phyloP scores from a whole-genome alignment of 129 eudicot genomes.

The Flaveria brownii region DNA sequence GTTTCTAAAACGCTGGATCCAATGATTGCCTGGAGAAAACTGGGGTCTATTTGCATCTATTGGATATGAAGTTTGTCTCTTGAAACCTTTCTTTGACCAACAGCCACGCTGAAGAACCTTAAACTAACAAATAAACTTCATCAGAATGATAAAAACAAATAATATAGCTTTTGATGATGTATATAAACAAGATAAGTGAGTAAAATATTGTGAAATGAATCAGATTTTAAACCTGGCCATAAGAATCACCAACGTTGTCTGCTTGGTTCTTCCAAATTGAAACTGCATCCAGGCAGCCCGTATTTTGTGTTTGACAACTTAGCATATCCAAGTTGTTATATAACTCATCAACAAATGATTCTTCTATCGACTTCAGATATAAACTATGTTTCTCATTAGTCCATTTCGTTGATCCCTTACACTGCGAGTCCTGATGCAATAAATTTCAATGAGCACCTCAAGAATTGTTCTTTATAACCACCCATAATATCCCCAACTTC shows the following conservation, averaged over 20 bases:
- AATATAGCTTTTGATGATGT: not conserved
- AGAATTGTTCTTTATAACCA: not conserved
- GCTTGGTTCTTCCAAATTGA: constrained; percentile 38
- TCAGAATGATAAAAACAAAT: not conserved
- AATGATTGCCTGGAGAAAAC: constrained; percentile 38
- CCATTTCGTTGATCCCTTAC: constrained; percentile 51
- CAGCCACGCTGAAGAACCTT: constrained; percentile 58
- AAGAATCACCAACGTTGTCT: constrained; percentile 17
- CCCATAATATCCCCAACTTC: not conserved
- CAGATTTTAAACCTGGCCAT: constrained; percentile 51
- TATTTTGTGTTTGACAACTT: constrained; percentile 42
- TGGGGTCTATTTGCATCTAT: constrained; percentile 36
- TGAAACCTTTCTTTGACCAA: constrained; percentile 48
- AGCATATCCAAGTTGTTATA: constrained; percentile 46
- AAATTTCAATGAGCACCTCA: constrained; percentile 15
- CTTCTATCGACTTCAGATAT: constrained; percentile 77
- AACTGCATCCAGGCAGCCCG: constrained; percentile 31
- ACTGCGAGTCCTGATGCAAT: constrained; percentile 40
- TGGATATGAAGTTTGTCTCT: constrained; percentile 34
- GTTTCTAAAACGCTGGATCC: constrained; percentile 57
- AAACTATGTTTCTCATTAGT: constrained; percentile 78
- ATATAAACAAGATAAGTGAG: not conserved
- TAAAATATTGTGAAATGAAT: not conserved
- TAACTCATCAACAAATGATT: constrained; percentile 68
- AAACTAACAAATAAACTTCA: constrained; percentile 36